Evolutionary conservation across 192 early-diverging fungal genomes (phyloP).

Genomic region (Powellomyces hirtus): DNA sequence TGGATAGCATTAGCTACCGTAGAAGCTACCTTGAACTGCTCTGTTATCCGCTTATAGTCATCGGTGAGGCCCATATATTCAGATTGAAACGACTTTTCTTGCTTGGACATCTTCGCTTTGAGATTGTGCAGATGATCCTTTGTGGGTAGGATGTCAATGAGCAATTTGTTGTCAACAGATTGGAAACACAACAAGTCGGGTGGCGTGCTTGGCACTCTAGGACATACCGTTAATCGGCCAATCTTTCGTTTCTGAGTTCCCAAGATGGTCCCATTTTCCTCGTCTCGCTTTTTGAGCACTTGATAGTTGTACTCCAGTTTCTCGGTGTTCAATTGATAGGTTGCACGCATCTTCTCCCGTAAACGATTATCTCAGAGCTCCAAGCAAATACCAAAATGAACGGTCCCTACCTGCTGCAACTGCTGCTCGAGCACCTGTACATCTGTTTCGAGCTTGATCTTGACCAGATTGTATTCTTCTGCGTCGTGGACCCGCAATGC

Average conservation of each 20-base stretch:
- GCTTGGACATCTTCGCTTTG: slow-evolving; percentile 53
- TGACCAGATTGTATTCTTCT: slow-evolving; percentile 63
- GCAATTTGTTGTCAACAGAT: neutral
- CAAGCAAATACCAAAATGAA: neutral
- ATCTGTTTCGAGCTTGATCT: slow-evolving; percentile 64
- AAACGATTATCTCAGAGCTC: neutral
- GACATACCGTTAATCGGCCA: slow-evolving; percentile 44
- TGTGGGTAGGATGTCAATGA: neutral
- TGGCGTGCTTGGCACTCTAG: neutral
- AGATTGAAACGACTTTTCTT: slow-evolving; percentile 48
- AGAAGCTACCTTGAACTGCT: slow-evolving; percentile 49
- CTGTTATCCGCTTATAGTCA: slow-evolving; percentile 57
- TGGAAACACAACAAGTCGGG: neutral
- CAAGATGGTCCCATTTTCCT: slow-evolving; percentile 60
- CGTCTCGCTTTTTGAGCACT: slow-evolving; percentile 62
- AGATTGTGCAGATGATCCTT: slow-evolving; percentile 55
- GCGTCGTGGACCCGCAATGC: slow-evolving; percentile 52
- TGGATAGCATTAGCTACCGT: neutral
- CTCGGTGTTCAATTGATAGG: slow-evolving; percentile 60
- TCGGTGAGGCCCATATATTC: slow-evolving; percentile 53
- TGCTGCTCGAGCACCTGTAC: slow-evolving; percentile 66
- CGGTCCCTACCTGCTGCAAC: slow-evolving; percentile 46
- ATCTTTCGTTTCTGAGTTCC: slow-evolving; percentile 60
- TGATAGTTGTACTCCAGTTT: slow-evolving; percentile 66
- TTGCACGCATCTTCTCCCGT: slow-evolving; percentile 49